phyloP scores from a whole-genome alignment of 371 early-diverging fungal species.

The Saksenaea oblongispora region DNA sequence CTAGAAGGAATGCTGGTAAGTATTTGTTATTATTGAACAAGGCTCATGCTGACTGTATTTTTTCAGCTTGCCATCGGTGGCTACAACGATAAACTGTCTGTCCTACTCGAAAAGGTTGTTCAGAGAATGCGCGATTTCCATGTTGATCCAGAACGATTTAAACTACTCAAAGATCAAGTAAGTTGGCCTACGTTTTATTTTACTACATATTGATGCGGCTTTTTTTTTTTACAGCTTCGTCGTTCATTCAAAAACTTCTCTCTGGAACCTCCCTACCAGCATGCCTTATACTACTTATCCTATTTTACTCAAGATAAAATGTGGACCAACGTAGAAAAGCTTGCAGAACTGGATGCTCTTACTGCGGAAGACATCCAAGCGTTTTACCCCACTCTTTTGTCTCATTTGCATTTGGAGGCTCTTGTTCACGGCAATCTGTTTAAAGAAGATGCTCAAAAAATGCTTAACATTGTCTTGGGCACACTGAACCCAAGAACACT shows the following conservation, averaged over 20 bases:
- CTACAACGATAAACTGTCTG: slow-evolving; percentile 82
- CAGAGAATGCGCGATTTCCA: slow-evolving; percentile 65
- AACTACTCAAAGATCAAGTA: slow-evolving; percentile 70
- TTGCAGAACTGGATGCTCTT: slow-evolving; percentile 56
- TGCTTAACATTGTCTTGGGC: slow-evolving; percentile 55
- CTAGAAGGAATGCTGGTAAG: slow-evolving; percentile 65
- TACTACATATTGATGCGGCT: neutral
- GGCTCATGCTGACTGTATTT: neutral
- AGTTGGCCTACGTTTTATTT: neutral
- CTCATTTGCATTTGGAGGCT: slow-evolving; percentile 72
- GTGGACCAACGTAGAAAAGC: slow-evolving; percentile 87
- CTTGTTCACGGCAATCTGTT: slow-evolving; percentile 85
- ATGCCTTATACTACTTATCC: slow-evolving; percentile 75
- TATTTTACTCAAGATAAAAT: slow-evolving; percentile 78
- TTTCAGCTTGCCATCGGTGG: slow-evolving; percentile 68
- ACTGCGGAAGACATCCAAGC: slow-evolving; percentile 69
- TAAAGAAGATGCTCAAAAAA: slow-evolving; percentile 64
- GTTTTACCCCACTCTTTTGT: slow-evolving; percentile 73
- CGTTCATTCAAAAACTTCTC: slow-evolving; percentile 73
- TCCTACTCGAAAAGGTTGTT: slow-evolving; percentile 71
- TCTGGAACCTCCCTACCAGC: slow-evolving; percentile 76
- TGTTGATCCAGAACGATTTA: slow-evolving; percentile 73
- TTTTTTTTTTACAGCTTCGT: slow-evolving; percentile 36
- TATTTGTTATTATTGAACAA: neutral
- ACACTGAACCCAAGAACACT: slow-evolving; percentile 60